A percentile compares a stretch with the other conserved stretches of the same genome.
Evolutionary conservation across 768 basidiomycete genomes (phyloP).

Genomic region (Tulasnella sp.): DNA sequence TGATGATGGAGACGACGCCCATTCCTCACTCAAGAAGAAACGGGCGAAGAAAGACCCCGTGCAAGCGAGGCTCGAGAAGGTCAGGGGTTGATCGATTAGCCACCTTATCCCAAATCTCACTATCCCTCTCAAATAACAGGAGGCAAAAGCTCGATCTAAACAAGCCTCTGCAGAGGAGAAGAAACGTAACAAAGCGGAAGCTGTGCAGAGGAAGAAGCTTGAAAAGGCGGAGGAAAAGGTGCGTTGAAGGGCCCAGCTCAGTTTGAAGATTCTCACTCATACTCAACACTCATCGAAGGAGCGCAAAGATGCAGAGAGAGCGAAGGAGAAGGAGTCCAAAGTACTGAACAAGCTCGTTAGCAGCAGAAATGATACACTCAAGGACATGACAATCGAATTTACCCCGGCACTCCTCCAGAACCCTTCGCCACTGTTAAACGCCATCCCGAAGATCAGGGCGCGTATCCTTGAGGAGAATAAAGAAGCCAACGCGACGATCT

Average conservation of each 20-base stretch:
- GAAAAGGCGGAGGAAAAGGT: slow-evolving; percentile 10
- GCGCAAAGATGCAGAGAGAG: slow-evolving; percentile 9
- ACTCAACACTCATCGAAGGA: neutral
- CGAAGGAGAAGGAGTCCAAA: neutral
- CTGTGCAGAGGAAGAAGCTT: slow-evolving; percentile 4
- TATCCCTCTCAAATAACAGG: neutral
- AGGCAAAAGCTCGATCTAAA: neutral
- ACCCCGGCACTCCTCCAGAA: slow-evolving; percentile 1
- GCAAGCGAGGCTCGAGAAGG: neutral
- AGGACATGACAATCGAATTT: slow-evolving; percentile 17
- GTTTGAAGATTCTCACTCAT: neutral
- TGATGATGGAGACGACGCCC: neutral
- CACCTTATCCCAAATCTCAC: neutral
- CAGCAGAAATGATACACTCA: slow-evolving; percentile 16
- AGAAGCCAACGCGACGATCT: neutral
- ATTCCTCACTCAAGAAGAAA: neutral
- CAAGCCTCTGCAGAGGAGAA: neutral
- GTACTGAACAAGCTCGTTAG: slow-evolving; percentile 19
- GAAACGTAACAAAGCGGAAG: neutral
- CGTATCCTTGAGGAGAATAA: neutral
- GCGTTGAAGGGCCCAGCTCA: neutral
- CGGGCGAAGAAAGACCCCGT: neutral
- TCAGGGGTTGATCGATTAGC: neutral
- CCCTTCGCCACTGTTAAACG: slow-evolving; percentile 5
- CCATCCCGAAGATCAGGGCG: slow-evolving; percentile 3